These are phyloP conservation scores for Cystobasidium pallidum DNA, from an alignment of 1,284 basidiomycete genomes.

Conservation along the genomic window DNA sequence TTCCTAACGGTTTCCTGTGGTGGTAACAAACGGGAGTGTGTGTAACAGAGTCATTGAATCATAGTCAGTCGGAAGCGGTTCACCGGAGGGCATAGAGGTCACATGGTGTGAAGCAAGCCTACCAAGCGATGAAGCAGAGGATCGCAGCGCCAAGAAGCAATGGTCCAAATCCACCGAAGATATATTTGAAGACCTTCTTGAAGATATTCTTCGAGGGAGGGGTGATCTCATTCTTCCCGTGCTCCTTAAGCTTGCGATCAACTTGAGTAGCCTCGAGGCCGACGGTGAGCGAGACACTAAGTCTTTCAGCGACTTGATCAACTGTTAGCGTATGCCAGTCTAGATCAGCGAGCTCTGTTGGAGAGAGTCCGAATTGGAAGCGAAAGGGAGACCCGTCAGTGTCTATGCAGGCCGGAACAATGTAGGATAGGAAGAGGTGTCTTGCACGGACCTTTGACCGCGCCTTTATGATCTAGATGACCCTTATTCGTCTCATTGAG, in stretches of 20 bases:
- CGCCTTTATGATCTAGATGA: constrained; percentile 16
- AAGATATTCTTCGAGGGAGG: constrained; percentile 58
- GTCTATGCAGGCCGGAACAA: neutral
- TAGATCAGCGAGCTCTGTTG: constrained; percentile 57
- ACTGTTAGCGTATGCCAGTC: constrained; percentile 61
- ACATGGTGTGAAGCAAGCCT: constrained; percentile 40
- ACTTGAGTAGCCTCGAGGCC: constrained; percentile 62
- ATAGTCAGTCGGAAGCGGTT: constrained; percentile 7
- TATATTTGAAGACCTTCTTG: constrained; percentile 57
- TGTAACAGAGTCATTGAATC: neutral
- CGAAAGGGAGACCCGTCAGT: neutral
- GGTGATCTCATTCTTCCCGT: constrained; percentile 63
- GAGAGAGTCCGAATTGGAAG: neutral
- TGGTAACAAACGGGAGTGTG: neutral
- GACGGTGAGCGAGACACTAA: constrained; percentile 59
- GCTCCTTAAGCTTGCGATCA: constrained; percentile 57
- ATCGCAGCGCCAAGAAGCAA: constrained; percentile 63
- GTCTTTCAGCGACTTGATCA: constrained; percentile 60
- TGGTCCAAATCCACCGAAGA: constrained; percentile 64
- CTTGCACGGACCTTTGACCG: constrained; percentile 37
- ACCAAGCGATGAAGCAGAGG: constrained; percentile 61
- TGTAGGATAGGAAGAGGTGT: neutral
- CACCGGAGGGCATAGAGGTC: neutral
- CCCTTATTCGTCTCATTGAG: constrained; percentile 10
- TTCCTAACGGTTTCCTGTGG: constrained; percentile 60